Conservation (phyloP, 2,329 filamentous ascomycete species). For the Aspergillus neotritici region DNA sequence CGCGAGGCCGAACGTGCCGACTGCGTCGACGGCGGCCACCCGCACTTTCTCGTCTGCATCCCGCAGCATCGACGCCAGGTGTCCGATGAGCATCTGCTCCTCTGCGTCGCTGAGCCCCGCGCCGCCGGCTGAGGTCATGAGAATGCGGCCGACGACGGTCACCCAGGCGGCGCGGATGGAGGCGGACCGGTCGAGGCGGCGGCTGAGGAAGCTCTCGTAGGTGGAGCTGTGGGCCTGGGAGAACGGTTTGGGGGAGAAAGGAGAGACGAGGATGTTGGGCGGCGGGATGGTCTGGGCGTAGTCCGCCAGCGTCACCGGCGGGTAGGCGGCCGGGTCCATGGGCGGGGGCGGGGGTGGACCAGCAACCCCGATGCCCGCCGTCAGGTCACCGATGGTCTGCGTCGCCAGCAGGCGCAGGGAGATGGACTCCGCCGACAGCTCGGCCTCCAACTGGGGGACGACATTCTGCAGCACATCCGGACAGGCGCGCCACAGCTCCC, state of each 20-base stretch:
- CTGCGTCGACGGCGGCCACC: constrained; percentile 76
- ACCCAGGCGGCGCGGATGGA: constrained; percentile 82
- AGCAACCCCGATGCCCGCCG: constrained; percentile 85
- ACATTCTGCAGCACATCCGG: constrained; percentile 87
- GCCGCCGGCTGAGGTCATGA: constrained; percentile 85
- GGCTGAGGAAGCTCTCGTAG: constrained; percentile 78
- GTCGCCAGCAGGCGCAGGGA: constrained; percentile 82
- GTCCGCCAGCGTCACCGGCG: constrained; percentile 50
- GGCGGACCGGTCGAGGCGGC: constrained; percentile 79
- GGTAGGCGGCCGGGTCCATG: constrained; percentile 78
- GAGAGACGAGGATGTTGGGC: constrained; percentile 66
- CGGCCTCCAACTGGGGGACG: constrained; percentile 85
- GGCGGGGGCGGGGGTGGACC: constrained; percentile 68
- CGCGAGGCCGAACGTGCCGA: constrained; percentile 73
- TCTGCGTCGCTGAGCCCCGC: constrained; percentile 82
- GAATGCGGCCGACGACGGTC: constrained; percentile 73
- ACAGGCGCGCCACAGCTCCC: constrained; percentile 89
- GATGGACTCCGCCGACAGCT: constrained; percentile 83
- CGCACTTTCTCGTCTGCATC: constrained; percentile 90
- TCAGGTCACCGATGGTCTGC: constrained; percentile 91
- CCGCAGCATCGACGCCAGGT: constrained; percentile 71
- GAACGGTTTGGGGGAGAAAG: constrained; percentile 83
- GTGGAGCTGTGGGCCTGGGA: constrained; percentile 70
- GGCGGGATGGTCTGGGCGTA: constrained; percentile 47
- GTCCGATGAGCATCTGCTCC: constrained; percentile 66